phyloP scores from a whole-genome alignment of 768 basidiomycete genomes.

The Leccinum subtestaceum region DNA sequence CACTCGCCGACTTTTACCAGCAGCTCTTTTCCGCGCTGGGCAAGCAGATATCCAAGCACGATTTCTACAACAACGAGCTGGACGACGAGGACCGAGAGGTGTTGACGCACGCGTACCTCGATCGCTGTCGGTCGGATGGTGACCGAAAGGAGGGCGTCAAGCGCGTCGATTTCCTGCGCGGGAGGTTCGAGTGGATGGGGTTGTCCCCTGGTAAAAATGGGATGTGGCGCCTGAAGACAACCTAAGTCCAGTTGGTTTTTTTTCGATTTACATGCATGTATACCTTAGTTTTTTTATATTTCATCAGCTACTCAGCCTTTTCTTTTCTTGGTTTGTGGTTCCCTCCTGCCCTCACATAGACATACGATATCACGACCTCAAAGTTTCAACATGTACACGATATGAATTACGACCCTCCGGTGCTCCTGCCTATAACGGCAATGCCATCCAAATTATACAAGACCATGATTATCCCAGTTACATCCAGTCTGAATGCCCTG shows the following conservation, averaged over 20 bases:
- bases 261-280: background rate
- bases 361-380: background rate
- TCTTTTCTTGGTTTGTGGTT: slow-evolving; percentile 1
- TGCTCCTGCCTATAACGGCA: background rate
- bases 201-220: slow-evolving; percentile 52
- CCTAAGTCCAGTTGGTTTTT: slow-evolving; percentile 14
- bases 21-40: slow-evolving; percentile 45
- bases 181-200: slow-evolving; percentile 51
- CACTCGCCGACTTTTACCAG: slow-evolving; percentile 52
- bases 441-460: background rate
- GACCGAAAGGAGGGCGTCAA: slow-evolving; percentile 46
- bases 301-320: background rate
- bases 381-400: slow-evolving; percentile 1
- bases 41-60: slow-evolving; percentile 44
- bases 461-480: background rate
- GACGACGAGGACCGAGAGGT: slow-evolving; percentile 41
- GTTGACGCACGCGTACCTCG: slow-evolving; percentile 45
- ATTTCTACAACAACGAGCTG: slow-evolving; percentile 61
- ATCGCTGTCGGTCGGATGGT: slow-evolving; percentile 38
- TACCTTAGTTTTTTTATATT: background rate
- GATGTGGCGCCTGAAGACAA: slow-evolving; percentile 64
- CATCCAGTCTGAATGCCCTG: background rate
- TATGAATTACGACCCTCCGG: slow-evolving; percentile 3
- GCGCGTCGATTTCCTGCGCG: slow-evolving; percentile 60
- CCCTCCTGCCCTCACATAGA: background rate